Evolutionary conservation across 2,329 filamentous ascomycete genomes (phyloP).

Genomic region (Microcera coccophila): DNA sequence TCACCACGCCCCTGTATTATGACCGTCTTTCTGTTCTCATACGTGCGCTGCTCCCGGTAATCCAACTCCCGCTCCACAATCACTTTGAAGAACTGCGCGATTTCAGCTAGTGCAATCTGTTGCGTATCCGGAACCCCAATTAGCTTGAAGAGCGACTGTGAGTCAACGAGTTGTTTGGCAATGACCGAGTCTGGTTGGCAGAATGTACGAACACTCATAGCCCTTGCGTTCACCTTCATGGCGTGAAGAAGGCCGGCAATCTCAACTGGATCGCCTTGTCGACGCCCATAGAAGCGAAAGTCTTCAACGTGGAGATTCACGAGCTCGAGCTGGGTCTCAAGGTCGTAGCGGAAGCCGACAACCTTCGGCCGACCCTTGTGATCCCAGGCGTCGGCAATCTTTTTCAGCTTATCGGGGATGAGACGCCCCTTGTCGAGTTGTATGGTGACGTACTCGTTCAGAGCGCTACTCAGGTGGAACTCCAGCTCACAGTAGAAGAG

Average conservation of each 20-base stretch:
- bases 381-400: conserved; percentile 49
- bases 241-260: conserved; percentile 48
- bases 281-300: conserved; percentile 53
- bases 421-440: conserved; percentile 56
- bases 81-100: conserved; percentile 52
- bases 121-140: conserved; percentile 43
- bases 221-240: conserved; percentile 51
- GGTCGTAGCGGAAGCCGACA: conserved; percentile 55
- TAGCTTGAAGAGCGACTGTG: conserved; percentile 48
- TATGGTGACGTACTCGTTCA: conserved; percentile 50
- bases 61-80: conserved; percentile 46
- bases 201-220: conserved; percentile 51
- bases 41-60: conserved; percentile 21
- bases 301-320: conserved; percentile 46
- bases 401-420: conserved; percentile 48
- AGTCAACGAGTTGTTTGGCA: conserved; percentile 54
- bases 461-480: conserved; percentile 47
- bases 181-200: conserved; percentile 57
- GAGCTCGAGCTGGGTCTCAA: conserved; percentile 58
- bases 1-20: background rate
- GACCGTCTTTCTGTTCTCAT: conserved; percentile 8
- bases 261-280: conserved; percentile 40
- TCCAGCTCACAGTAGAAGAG: conserved; percentile 58
- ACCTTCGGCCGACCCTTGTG: conserved; percentile 52
- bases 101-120: conserved; percentile 46